Conservation (phyloP, 805 yeast species). For the Saccharomycopsis fermentans region DNA sequence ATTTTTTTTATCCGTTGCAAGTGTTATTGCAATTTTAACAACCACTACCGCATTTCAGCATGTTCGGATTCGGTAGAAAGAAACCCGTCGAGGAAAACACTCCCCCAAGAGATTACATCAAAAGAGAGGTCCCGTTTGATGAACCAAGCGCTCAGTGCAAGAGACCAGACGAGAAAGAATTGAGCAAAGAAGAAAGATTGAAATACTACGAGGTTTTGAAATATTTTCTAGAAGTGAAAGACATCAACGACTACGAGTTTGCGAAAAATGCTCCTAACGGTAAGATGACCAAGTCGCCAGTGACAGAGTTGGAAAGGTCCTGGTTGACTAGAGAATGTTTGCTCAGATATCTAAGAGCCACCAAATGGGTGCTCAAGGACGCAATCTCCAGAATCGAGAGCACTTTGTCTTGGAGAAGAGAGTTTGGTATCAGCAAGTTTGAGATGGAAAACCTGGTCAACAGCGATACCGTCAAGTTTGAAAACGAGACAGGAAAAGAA, state of each 20-base stretch:
- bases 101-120: constrained; percentile 14
- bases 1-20: too few species aligned
- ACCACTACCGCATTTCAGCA: too few species aligned
- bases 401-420: constrained; percentile 87
- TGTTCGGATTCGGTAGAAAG: constrained; percentile 17
- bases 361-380: constrained; percentile 73
- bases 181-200: constrained; percentile 44
- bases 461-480: constrained; percentile 45
- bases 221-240: constrained; percentile 34
- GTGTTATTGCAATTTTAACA: too few species aligned
- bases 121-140: constrained; percentile 41
- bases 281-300: constrained; percentile 1
- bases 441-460: constrained; percentile 45
- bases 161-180: constrained; percentile 38
- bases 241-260: constrained; percentile 1
- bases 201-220: constrained; percentile 52
- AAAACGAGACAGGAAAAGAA: constrained; percentile 88
- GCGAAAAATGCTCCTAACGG: not conserved
- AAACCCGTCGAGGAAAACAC: constrained; percentile 3
- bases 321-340: constrained; percentile 93
- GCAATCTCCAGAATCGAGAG: constrained; percentile 66
- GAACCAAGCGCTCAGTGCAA: constrained; percentile 37
- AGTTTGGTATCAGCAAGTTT: constrained; percentile 23
- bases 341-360: constrained; percentile 82
- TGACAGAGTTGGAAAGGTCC: constrained; percentile 29